These are phyloP conservation scores for Colletotrichum limetticola DNA, from an alignment of 2,329 filamentous ascomycete species.

Conservation along the genomic window DNA sequence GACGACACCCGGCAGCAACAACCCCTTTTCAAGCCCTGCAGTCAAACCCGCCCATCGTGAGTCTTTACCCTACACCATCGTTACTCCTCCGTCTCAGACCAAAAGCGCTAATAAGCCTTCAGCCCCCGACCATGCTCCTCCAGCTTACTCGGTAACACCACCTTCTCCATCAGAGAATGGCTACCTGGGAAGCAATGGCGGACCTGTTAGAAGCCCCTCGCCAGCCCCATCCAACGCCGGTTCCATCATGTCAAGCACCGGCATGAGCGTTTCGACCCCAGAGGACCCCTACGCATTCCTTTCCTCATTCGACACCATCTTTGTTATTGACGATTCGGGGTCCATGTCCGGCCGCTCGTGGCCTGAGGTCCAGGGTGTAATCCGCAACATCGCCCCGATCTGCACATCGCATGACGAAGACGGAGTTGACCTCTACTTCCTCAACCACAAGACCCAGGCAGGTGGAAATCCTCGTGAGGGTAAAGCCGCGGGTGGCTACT, in stretches of 20 bases:
- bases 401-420: constrained; percentile 83
- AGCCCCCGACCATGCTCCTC: constrained; percentile 45
- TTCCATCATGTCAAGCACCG: constrained; percentile 30
- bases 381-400: constrained; percentile 81
- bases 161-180: constrained; percentile 4
- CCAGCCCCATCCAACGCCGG: constrained; percentile 37
- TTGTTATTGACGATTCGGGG: constrained; percentile 91
- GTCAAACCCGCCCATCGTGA: constrained; percentile 34
- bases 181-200: constrained; percentile 20
- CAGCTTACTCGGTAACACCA: constrained; percentile 44
- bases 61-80: constrained; percentile 8
- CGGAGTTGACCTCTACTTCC: constrained; percentile 91
- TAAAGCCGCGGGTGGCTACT: constrained; percentile 65
- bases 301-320: constrained; percentile 82
- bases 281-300: constrained; percentile 84
- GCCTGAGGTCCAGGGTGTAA: constrained; percentile 77
- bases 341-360: constrained; percentile 85
- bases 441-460: constrained; percentile 72
- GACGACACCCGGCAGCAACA: constrained; percentile 23
- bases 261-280: constrained; percentile 47
- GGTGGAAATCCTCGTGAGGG: constrained; percentile 42
- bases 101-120: not conserved
- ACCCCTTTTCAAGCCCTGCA: constrained; percentile 35
- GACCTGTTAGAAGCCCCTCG: constrained; percentile 27
- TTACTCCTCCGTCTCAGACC: not conserved